Evolutionary conservation across 1,284 basidiomycete species (phyloP), one percentile per base, ranked within the genome.

Genomic region (Trichosporon sp.): DNA sequence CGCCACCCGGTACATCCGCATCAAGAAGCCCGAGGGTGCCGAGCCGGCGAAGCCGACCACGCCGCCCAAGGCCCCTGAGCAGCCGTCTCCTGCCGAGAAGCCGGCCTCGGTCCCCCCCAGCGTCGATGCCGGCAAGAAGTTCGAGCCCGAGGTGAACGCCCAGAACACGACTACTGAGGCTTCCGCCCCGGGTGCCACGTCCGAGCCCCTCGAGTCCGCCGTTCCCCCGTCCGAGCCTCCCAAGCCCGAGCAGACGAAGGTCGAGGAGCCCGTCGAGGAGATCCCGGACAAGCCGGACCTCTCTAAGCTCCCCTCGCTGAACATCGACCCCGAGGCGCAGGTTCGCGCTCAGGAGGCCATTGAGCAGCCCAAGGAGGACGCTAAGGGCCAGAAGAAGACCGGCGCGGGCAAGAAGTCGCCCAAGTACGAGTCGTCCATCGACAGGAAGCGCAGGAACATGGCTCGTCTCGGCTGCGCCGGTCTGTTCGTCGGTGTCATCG

Each of bases 361-460:
- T 42, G 75, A 75, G 18, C 72, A 78, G 56, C 56, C 56, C 27
- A 70, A 74, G 63, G 70, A 78, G 51, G 72, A 65, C 15, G 73
- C 73, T 18, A 31, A 64, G 34, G 73, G 65, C 8, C 74, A 72
- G 51, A 69, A 73, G 51, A 66, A 64, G 27, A 51, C 47, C 11
- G 70, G 65, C 47, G 67, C 64, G 3, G 65, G 69, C 32, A 65
- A 32, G 34, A 42, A 67, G 72, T 34, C 79, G 77, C 27, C 75
- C 65, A 80, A 82, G 72, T 78, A 80, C 67, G 77, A 81, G 68
- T 90, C 91, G 23, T 89, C 89, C 66, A 89, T 89, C 68, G 92
- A 95, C 80, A 86, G 87, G 73, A 86, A 86, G 75, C 85, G 91
- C 70, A 84, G 86, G 69, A 83, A 85, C 73, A 81, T 89, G 75